Percentiles rank a stretch among this genome's conserved stretches.
Evolutionary conservation across 768 basidiomycete genomes (phyloP).

Genomic region (Mycena haematopus): DNA sequence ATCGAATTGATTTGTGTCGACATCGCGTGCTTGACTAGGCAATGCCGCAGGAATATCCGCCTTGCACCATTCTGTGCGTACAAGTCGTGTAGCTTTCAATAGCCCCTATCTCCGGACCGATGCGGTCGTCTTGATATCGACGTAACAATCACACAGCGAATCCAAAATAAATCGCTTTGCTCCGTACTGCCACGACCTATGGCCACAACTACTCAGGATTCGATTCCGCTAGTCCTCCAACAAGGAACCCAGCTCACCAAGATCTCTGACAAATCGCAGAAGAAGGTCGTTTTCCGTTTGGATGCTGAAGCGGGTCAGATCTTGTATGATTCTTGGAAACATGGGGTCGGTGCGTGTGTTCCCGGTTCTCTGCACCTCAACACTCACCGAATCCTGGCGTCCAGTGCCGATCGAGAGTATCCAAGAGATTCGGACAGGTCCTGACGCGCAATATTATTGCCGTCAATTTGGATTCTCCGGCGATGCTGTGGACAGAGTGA

Average conservation of each 20-base stretch:
- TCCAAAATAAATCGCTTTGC: neutral
- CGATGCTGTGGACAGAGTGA: slow-evolving; percentile 58
- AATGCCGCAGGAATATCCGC: no score
- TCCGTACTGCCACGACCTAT: neutral
- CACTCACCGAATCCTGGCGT: neutral
- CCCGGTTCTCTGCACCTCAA: slow-evolving; percentile 18
- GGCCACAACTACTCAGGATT: neutral
- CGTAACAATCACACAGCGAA: neutral
- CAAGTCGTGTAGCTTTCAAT: no score
- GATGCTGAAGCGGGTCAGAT: slow-evolving; percentile 85
- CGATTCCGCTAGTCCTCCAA: slow-evolving; percentile 61
- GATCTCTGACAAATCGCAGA: slow-evolving; percentile 79
- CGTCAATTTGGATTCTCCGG: slow-evolving; percentile 73
- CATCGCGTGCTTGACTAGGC: no score
- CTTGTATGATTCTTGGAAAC: slow-evolving; percentile 76
- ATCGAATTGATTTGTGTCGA: no score
- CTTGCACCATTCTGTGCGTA: no score
- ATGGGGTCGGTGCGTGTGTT: slow-evolving; percentile 60
- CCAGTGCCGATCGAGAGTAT: slow-evolving; percentile 88
- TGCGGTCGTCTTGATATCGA: neutral
- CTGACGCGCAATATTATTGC: slow-evolving; percentile 77
- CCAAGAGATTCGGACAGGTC: slow-evolving; percentile 84
- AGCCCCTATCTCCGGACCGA: slow-evolving; percentile 7
- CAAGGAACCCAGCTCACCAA: slow-evolving; percentile 81
- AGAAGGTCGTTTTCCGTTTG: slow-evolving; percentile 71